Conservation (phyloP, 805 yeast species). For the Zygoascus flipseniorum region DNA sequence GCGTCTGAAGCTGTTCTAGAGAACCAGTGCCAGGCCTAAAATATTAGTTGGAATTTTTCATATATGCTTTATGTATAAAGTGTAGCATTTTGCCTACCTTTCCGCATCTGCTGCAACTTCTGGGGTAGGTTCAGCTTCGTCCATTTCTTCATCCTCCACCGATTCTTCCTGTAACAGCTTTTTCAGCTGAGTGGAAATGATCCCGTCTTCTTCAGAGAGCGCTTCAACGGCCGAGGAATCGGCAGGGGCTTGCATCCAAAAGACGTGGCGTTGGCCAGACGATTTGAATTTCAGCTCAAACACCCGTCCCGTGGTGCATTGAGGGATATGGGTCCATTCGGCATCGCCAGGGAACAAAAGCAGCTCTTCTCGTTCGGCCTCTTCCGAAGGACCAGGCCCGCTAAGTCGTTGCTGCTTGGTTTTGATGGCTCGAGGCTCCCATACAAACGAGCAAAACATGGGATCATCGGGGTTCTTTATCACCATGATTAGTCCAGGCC, state of each 20-base stretch:
- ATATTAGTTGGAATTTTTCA: background rate
- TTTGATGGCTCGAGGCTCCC: slow-evolving; percentile 53
- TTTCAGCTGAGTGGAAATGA: slow-evolving; percentile 39
- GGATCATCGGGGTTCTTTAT: slow-evolving; percentile 62
- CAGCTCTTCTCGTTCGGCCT: slow-evolving; percentile 39
- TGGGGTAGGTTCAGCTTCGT: background rate
- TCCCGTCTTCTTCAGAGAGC: slow-evolving; percentile 52
- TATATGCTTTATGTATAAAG: background rate
- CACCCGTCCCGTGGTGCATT: slow-evolving; percentile 73
- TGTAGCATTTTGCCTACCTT: background rate
- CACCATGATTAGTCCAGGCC: slow-evolving; percentile 58
- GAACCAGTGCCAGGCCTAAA: background rate
- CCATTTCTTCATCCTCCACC: slow-evolving; percentile 11
- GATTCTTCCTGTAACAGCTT: slow-evolving; percentile 37
- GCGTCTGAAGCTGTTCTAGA: background rate
- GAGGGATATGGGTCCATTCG: slow-evolving; percentile 58
- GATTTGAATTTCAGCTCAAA: slow-evolving; percentile 55
- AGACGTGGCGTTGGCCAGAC: slow-evolving; percentile 47
- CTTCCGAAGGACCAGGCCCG: slow-evolving; percentile 11
- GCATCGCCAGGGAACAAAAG: slow-evolving; percentile 82
- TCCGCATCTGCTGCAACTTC: background rate
- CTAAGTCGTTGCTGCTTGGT: slow-evolving; percentile 11
- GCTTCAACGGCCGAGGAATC: slow-evolving; percentile 45
- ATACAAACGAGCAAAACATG: slow-evolving; percentile 57
- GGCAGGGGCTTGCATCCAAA: slow-evolving; percentile 68